These are phyloP conservation scores for Aureobasidium lini DNA, from an alignment of 2,329 filamentous ascomycete species.

Conservation along the genomic window DNA sequence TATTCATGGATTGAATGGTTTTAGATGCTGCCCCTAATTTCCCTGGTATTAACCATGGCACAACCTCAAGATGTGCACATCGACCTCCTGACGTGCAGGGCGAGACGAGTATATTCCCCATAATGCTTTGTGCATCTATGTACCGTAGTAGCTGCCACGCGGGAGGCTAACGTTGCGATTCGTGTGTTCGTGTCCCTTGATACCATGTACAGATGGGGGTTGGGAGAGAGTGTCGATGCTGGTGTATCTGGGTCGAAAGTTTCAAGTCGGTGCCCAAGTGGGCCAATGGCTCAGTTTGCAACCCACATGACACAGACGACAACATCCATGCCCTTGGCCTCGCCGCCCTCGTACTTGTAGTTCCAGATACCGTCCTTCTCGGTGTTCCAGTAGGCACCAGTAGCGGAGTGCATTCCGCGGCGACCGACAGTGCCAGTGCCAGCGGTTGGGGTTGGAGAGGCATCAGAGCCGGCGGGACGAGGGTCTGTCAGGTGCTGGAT, in stretches of 20 bases:
- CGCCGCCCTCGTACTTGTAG: constrained; percentile 66
- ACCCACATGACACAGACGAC: constrained; percentile 63
- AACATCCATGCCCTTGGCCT: constrained; percentile 46
- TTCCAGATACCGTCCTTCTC: constrained; percentile 87
- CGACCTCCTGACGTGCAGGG: background rate
- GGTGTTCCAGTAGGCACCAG: constrained; percentile 83
- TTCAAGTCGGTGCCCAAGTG: background rate
- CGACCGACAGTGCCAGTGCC: constrained; percentile 56
- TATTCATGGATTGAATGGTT: constrained; percentile 19
- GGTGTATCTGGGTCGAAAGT: background rate
- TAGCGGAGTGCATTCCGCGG: constrained; percentile 82
- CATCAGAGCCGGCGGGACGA: constrained; percentile 51
- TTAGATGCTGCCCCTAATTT: background rate
- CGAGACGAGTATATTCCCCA: background rate
- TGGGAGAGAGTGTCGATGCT: background rate
- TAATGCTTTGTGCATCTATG: background rate
- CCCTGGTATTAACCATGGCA: background rate
- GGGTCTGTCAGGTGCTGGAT: constrained; percentile 82
- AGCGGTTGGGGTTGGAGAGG: background rate
- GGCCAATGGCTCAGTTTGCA: constrained; percentile 44
- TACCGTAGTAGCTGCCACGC: background rate
- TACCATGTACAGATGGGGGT: constrained; percentile 2
- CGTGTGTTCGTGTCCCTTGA: constrained; percentile 5
- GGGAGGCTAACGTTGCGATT: background rate
- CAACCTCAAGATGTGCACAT: background rate